A percentile compares a stretch with the other conserved stretches of the same genome.
phyloP scores from a whole-genome alignment of 768 basidiomycete genomes.

The Rhizopogon roseolus region DNA sequence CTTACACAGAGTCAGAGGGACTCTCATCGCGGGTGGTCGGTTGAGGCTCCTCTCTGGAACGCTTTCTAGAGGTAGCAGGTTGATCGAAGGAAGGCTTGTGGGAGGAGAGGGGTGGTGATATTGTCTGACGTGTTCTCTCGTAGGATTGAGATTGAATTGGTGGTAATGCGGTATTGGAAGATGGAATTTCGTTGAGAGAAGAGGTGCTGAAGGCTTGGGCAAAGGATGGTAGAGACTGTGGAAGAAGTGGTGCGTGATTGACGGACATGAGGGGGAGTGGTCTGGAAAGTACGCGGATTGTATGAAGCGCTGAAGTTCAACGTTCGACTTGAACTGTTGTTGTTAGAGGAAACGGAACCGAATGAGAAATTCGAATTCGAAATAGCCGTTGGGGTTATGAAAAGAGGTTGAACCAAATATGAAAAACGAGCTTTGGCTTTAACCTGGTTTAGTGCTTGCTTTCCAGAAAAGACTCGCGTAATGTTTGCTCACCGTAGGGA shows the following conservation, averaged over 20 bases:
- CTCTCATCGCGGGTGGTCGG: conserved; percentile 29
- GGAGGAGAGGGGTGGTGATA: conserved; percentile 25
- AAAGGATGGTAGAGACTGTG: conserved; percentile 74
- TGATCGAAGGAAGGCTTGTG: conserved; percentile 29
- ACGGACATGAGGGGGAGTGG: conserved; percentile 33
- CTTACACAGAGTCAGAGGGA: conserved; percentile 42
- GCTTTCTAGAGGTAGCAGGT: conserved; percentile 31
- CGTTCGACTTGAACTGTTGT: not conserved
- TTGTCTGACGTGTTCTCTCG: conserved; percentile 29
- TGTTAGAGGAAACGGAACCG: conserved; percentile 12
- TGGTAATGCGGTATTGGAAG: conserved; percentile 55
- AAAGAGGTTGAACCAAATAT: too few species aligned
- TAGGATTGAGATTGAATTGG: conserved; percentile 53
- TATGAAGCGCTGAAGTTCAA: not conserved
- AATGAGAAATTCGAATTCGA: conserved; percentile 3
- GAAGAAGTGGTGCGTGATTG: conserved; percentile 39
- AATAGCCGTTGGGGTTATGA: not conserved
- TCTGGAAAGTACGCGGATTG: conserved; percentile 1
- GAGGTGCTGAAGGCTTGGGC: conserved; percentile 66
- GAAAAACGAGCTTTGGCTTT: not conserved
- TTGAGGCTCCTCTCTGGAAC: conserved; percentile 37
- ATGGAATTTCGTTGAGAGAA: conserved; percentile 45
- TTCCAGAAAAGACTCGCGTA: conserved; percentile 3
- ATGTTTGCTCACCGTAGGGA: too few species aligned
- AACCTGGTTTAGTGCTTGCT: not conserved